A percentile compares a stretch with the other conserved stretches of the same genome.
phyloP scores from a whole-genome alignment of 2,329 filamentous ascomycete species.

The Coniella vitis region DNA sequence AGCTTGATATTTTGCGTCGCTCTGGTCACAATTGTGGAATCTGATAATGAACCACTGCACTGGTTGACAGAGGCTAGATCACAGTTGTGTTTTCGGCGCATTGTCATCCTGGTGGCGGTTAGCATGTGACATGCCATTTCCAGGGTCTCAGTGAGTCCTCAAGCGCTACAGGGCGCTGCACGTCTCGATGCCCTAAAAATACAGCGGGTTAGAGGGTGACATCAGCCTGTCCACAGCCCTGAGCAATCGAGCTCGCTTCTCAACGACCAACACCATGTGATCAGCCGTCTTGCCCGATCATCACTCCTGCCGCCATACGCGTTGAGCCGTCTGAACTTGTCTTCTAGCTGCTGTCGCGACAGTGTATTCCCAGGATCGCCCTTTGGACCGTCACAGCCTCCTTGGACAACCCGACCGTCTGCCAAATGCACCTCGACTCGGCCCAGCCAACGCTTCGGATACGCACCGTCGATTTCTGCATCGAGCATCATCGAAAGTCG shows the following conservation, averaged over 20 bases:
- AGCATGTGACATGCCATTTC: too few species aligned
- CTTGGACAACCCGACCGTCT: background rate
- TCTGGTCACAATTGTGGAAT: too few species aligned
- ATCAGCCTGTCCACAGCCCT: background rate
- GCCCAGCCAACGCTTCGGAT: conserved; percentile 3
- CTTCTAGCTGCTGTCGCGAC: background rate
- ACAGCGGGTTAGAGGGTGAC: too few species aligned
- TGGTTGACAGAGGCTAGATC: too few species aligned
- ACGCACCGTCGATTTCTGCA: background rate
- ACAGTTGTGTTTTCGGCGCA: too few species aligned
- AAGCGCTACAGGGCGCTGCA: too few species aligned
- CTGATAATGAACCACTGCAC: too few species aligned
- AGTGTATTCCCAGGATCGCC: conserved; percentile 4
- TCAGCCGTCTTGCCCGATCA: background rate
- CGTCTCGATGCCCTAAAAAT: too few species aligned
- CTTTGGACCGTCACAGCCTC: conserved; percentile 2
- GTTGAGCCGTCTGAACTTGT: background rate
- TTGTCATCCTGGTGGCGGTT: too few species aligned
- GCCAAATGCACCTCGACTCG: background rate
- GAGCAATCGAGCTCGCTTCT: background rate
- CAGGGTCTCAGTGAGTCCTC: too few species aligned
- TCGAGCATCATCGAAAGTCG: background rate
- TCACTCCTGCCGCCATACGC: background rate
- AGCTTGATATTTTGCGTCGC: too few species aligned
- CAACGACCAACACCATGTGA: conserved; percentile 4